Evolutionary conservation across 176 grass and related monocot genomes (phyloP).

Genomic region (Ananas comosus): DNA sequence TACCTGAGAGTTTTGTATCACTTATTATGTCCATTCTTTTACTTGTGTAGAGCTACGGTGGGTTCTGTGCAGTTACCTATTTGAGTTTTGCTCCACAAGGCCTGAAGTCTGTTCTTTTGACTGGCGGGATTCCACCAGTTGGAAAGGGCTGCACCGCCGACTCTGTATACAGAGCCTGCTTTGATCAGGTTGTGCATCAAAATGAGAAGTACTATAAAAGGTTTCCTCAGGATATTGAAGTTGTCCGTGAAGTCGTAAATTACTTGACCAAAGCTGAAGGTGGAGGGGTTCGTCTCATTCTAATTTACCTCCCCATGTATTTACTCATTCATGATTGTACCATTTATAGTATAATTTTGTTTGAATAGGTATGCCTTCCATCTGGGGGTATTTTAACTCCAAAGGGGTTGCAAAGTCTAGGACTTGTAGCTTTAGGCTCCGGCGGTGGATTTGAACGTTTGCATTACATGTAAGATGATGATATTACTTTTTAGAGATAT

Average conservation of each 20-base stretch:
- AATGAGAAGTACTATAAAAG: conserved; percentile 92
- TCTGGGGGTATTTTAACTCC: conserved; percentile 83
- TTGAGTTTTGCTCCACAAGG: conserved; percentile 94
- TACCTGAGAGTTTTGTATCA: not conserved
- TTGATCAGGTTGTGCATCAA: conserved; percentile 73
- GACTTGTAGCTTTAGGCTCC: conserved; percentile 69
- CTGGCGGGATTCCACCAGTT: conserved; percentile 81
- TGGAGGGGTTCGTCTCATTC: conserved; percentile 59
- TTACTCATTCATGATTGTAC: conserved; percentile 1
- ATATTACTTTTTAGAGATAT: conserved; percentile 2
- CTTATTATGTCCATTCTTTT: conserved; percentile 5
- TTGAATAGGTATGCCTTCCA: conserved; percentile 59
- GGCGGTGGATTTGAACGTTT: conserved; percentile 86
- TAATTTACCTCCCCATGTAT: not conserved
- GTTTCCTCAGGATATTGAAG: conserved; percentile 71
- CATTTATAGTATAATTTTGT: conserved; percentile 10
- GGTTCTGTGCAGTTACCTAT: conserved; percentile 95
- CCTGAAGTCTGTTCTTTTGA: conserved; percentile 82
- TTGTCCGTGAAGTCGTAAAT: conserved; percentile 61
- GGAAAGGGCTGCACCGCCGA: conserved; percentile 62
- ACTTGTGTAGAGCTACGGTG: conserved; percentile 68
- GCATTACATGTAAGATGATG: conserved; percentile 66
- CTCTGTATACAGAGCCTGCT: conserved; percentile 74
- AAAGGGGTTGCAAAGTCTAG: conserved; percentile 82
- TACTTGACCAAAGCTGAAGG: conserved; percentile 64